A percentile compares a stretch with the other conserved stretches of the same genome.
Conservation (phyloP, 805 yeast genomes). For the Candida ponderosae region DNA sequence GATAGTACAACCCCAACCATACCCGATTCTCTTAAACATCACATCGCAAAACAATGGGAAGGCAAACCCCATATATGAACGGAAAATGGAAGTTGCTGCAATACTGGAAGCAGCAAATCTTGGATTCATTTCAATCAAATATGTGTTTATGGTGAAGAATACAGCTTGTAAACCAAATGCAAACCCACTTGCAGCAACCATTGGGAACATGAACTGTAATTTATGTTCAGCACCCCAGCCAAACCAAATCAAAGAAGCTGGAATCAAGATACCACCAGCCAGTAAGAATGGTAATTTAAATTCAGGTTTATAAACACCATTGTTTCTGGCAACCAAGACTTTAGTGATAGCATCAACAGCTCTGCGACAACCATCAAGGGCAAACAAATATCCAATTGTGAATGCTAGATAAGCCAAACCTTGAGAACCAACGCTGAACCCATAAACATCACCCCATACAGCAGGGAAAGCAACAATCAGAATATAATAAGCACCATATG, state of each 20-base stretch:
- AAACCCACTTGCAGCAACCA: conserved; percentile 51
- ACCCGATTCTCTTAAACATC: conserved; percentile 49
- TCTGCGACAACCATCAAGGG: conserved; percentile 41
- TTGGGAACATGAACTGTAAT: conserved; percentile 56
- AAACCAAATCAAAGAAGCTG: conserved; percentile 58
- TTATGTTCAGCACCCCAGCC: conserved; percentile 62
- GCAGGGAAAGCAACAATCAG: conserved; percentile 53
- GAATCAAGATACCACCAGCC: conserved; percentile 41
- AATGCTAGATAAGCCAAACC: conserved; percentile 56
- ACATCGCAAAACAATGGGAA: conserved; percentile 59
- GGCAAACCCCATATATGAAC: conserved; percentile 60
- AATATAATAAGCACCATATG: conserved; percentile 60
- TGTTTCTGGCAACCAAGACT: conserved; percentile 30
- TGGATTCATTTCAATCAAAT: conserved; percentile 65
- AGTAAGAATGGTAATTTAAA: conserved; percentile 46
- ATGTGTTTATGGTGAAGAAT: conserved; percentile 62
- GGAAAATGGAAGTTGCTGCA: conserved; percentile 60
- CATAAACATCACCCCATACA: conserved; percentile 39
- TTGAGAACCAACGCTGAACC: conserved; percentile 36
- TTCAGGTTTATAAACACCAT: conserved; percentile 55
- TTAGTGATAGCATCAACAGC: conserved; percentile 33
- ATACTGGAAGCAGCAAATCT: conserved; percentile 61
- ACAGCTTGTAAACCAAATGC: conserved; percentile 53
- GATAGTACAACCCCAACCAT: conserved; percentile 67
- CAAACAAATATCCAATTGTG: conserved; percentile 46